Evolutionary conservation across 176 grass and related monocot genomes (phyloP).

Genomic region (Chloris gayana): DNA sequence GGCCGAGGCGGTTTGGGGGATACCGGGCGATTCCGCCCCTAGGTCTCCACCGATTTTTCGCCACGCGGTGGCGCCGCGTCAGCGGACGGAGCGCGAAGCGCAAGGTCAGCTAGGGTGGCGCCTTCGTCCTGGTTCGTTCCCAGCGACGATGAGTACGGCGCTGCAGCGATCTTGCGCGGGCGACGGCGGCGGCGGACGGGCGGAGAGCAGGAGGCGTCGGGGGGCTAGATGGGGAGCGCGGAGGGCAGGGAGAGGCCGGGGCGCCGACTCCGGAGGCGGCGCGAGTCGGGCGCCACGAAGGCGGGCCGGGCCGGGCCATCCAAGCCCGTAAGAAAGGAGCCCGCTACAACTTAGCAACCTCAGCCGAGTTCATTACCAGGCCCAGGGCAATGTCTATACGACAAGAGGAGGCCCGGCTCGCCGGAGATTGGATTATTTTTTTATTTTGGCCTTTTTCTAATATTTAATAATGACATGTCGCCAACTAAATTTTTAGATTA

Average conservation of each 20-base stretch:
- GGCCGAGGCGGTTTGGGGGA: neutral
- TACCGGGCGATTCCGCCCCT: slow-evolving; percentile 6
- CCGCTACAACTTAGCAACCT: no score
- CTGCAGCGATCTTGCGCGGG: neutral
- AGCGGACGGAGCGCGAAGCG: neutral
- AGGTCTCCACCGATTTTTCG: neutral
- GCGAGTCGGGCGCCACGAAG: neutral
- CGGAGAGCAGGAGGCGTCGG: neutral
- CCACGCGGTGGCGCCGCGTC: slow-evolving; percentile 5
- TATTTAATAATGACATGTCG: no score
- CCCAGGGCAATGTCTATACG: no score
- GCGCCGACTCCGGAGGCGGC: neutral
- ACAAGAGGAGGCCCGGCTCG: no score
- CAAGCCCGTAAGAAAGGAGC: neutral
- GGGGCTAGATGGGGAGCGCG: neutral
- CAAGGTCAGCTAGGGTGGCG: neutral
- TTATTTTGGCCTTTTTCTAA: no score
- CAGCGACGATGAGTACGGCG: neutral
- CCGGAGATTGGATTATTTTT: no score
- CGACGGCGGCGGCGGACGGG: neutral
- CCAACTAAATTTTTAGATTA: no score
- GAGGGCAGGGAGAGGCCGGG: neutral
- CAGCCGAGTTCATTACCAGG: no score
- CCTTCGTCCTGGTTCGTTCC: neutral
- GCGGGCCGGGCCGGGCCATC: neutral